A percentile compares a stretch with the other conserved stretches of the same genome.
Conservation (phyloP, 2,329 filamentous ascomycete species). For the Didymella pinodella region DNA sequence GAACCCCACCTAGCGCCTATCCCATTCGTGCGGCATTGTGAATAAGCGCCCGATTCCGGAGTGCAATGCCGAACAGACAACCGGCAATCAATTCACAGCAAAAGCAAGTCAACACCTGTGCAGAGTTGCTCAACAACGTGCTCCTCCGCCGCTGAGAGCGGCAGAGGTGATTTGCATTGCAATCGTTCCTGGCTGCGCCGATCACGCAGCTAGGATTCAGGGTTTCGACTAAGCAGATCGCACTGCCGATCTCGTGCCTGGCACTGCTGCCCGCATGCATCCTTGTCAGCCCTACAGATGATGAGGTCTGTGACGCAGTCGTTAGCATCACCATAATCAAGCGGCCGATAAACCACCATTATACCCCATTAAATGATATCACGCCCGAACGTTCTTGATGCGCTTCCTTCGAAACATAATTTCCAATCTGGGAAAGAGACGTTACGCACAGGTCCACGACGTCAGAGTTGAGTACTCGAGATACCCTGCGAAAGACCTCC, state of each 20-base stretch:
- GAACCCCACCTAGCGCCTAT: slow-evolving; percentile 2
- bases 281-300: slow-evolving; percentile 23
- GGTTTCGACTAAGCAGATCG: slow-evolving; percentile 10
- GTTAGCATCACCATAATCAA: slow-evolving; percentile 18
- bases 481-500: slow-evolving; percentile 17
- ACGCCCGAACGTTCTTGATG: slow-evolving; percentile 18
- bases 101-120: background rate
- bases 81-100: background rate
- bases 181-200: slow-evolving; percentile 1
- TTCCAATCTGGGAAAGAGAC: slow-evolving; percentile 21
- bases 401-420: slow-evolving; percentile 26
- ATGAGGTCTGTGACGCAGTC: slow-evolving; percentile 23
- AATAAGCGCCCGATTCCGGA: slow-evolving; percentile 7
- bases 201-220: slow-evolving; percentile 7
- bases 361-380: background rate
- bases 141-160: background rate
- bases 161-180: slow-evolving; percentile 6
- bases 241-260: slow-evolving; percentile 12
- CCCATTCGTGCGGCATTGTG: background rate
- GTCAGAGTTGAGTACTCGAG: slow-evolving; percentile 25
- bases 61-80: slow-evolving; percentile 8
- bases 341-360: slow-evolving; percentile 1
- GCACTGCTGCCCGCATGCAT: slow-evolving; percentile 9
- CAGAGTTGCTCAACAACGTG: slow-evolving; percentile 1
- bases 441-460: slow-evolving; percentile 45